Conservation (phyloP, 345 rosid genomes). For the Cardamine occulta region DNA sequence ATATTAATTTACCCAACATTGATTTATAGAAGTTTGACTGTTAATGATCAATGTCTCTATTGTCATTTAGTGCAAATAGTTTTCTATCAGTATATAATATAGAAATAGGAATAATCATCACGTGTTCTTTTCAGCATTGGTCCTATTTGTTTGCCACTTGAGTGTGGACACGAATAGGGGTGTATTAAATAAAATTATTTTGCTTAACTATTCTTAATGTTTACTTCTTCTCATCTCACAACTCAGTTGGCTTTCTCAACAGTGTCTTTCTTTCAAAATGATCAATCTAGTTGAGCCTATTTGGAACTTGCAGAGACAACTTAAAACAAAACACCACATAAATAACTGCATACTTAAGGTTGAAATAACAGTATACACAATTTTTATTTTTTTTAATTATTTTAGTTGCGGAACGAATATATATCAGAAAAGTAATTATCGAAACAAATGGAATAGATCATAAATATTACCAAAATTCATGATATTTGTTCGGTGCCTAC, state of each 20-base stretch:
- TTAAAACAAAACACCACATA: not conserved
- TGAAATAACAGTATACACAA: not conserved
- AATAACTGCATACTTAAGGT: not conserved
- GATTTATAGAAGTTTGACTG: too few species aligned
- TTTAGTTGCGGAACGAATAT: too few species aligned
- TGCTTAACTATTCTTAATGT: not conserved
- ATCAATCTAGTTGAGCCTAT: constrained; percentile 7
- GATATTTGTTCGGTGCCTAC: too few species aligned
- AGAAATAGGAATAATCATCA: constrained; percentile 6
- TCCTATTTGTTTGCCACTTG: constrained; percentile 35
- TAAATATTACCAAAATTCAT: too few species aligned
- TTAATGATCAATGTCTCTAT: not conserved
- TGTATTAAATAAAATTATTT: constrained; percentile 2
- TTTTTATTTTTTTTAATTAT: too few species aligned
- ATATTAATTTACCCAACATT: too few species aligned
- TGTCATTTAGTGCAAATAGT: not conserved
- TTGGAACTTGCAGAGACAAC: constrained; percentile 4
- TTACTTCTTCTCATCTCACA: constrained; percentile 2
- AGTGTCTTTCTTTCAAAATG: not conserved
- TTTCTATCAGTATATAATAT: not conserved
- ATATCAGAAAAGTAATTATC: too few species aligned
- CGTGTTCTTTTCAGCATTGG: constrained; percentile 20
- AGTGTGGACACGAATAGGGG: not conserved
- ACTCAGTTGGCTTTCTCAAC: constrained; percentile 5
- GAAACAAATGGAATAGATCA: too few species aligned